These are phyloP conservation scores for Raphanus sativus DNA, from an alignment of 345 rosid species.

Conservation along the genomic window DNA sequence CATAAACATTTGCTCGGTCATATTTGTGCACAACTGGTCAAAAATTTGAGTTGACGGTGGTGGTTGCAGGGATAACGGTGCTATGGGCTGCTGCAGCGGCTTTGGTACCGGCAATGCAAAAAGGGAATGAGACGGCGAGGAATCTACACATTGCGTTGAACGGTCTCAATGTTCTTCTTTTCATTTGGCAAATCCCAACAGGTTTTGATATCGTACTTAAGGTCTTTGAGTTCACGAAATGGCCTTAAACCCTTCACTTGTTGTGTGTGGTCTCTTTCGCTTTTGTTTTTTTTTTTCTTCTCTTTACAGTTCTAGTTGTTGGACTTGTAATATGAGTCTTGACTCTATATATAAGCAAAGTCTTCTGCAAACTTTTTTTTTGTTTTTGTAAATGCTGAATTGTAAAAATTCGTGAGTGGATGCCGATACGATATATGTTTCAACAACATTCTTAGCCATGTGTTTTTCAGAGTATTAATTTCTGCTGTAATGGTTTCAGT, in stretches of 20 bases:
- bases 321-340: conserved; percentile 2
- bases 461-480: neutral
- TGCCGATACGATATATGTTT: neutral
- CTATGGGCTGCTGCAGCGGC: conserved; percentile 86
- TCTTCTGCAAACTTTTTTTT: neutral
- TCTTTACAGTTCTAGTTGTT: neutral
- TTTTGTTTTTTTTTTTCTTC: neutral
- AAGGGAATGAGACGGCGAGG: conserved; percentile 79
- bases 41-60: neutral
- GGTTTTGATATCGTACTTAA: conserved; percentile 76
- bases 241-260: conserved; percentile 52
- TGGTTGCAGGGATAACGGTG: conserved; percentile 63
- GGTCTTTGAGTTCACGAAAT: conserved; percentile 82
- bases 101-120: conserved; percentile 88
- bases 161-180: conserved; percentile 61
- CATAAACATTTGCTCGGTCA: no score
- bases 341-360: neutral
- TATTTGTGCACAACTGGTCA: neutral
- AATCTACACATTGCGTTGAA: conserved; percentile 84
- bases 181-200: conserved; percentile 80
- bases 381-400: conserved; percentile 12
- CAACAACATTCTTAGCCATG: neutral
- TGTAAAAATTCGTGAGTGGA: conserved; percentile 1
- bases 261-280: neutral
- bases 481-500: neutral